phyloP scores from a whole-genome alignment of 345 rosid species.

The Rhodamnia rubescens region DNA sequence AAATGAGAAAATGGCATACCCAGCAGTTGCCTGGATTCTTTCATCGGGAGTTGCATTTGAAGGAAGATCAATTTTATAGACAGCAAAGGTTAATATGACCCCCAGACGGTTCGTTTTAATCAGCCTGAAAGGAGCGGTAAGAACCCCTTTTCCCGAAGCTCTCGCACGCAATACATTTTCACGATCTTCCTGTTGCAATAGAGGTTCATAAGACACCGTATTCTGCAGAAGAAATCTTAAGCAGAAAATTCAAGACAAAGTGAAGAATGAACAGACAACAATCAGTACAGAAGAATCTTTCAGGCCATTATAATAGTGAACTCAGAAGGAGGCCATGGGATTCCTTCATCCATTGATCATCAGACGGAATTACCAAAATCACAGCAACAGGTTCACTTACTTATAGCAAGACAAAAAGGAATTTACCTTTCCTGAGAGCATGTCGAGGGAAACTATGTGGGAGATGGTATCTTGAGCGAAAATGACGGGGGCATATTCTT shows the following conservation, averaged over 20 bases:
- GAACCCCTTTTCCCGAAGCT: slow-evolving; percentile 77
- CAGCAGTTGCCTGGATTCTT: slow-evolving; percentile 75
- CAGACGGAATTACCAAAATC: background rate
- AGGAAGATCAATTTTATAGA: slow-evolving; percentile 75
- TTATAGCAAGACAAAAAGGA: background rate
- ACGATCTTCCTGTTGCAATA: slow-evolving; percentile 68
- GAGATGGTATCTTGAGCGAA: slow-evolving; percentile 95
- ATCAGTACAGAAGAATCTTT: background rate
- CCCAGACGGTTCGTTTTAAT: slow-evolving; percentile 90
- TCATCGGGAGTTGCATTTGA: slow-evolving; percentile 75
- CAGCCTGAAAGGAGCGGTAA: slow-evolving; percentile 91
- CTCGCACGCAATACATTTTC: slow-evolving; percentile 87
- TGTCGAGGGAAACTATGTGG: slow-evolving; percentile 77
- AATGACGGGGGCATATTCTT: slow-evolving; percentile 97
- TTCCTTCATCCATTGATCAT: background rate
- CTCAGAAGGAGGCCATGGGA: background rate
- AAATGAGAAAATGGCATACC: slow-evolving; percentile 32
- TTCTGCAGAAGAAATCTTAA: background rate
- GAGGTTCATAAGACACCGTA: background rate
- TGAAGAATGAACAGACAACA: background rate
- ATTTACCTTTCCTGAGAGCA: slow-evolving; percentile 89
- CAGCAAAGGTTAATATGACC: slow-evolving; percentile 89
- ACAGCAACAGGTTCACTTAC: background rate
- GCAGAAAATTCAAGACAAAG: background rate
- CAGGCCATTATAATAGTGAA: background rate